Conservation (phyloP, 768 basidiomycete genomes). For the Mycena belliarum region DNA sequence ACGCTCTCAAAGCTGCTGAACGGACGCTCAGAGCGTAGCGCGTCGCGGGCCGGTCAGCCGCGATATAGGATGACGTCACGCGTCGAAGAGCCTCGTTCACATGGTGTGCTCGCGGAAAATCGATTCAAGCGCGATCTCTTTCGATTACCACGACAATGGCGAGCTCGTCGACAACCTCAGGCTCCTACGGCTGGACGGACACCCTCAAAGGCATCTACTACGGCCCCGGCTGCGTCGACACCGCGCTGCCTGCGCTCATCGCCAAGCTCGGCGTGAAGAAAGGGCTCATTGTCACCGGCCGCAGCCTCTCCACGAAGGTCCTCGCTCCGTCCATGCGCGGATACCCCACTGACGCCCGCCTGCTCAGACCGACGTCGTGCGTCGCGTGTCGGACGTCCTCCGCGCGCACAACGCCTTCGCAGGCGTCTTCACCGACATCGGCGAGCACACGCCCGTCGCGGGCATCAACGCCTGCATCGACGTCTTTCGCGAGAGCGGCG, state of each 20-base stretch:
- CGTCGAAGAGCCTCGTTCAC: no score
- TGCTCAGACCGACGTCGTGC: slow-evolving; percentile 68
- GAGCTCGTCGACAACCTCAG: slow-evolving; percentile 33
- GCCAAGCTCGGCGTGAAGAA: slow-evolving; percentile 54
- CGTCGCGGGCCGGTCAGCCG: no score
- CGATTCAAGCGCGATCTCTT: no score
- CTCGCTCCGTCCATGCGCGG: no score
- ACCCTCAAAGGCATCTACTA: slow-evolving; percentile 70
- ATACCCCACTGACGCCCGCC: no score
- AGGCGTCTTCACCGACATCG: slow-evolving; percentile 72
- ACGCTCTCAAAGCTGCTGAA: no score
- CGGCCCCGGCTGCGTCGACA: slow-evolving; percentile 65
- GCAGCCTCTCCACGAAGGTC: slow-evolving; percentile 66
- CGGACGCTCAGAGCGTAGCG: no score
- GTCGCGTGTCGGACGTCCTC: slow-evolving; percentile 55
- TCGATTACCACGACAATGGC: no score
- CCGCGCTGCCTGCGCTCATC: slow-evolving; percentile 66
- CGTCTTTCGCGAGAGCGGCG: slow-evolving; percentile 53
- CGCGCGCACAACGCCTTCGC: slow-evolving; percentile 60
- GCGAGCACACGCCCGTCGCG: slow-evolving; percentile 69
- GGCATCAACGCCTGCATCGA: slow-evolving; percentile 61
- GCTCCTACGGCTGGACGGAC: slow-evolving; percentile 68
- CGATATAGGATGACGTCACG: no score
- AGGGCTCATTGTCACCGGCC: slow-evolving; percentile 74
- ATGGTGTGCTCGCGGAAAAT: no score